Base-by-base conservation (phyloP, 108 stramenopile genomes). In the Stephanodiscus minutulus region DNA sequence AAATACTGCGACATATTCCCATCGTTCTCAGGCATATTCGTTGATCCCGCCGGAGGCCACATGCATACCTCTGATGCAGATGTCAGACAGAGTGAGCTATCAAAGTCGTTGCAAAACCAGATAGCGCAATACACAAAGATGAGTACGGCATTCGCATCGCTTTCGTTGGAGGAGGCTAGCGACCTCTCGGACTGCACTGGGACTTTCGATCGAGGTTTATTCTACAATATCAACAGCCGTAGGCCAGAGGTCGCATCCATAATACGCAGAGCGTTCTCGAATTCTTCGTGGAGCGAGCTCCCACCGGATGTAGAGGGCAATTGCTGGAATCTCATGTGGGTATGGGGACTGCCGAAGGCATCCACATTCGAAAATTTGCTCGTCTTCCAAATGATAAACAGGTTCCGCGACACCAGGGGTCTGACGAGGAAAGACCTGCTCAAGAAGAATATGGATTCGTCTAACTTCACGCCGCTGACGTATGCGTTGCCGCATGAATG, bases 401-500 rank as follows among this genome's bases (percentile, higher is more conserved):
- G 75, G 54, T 82, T 82, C 31, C 50, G 75, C 39, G 15, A 58
- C 3, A 73, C 81, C 11, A 63, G 64, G 35, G 70, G 70, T 50
- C 62, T 85, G 22, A 82, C 84, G n/a, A 78, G 81, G 37, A 85
- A 85, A 61, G 84, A 82, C 48, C 73, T 89, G 15, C 84, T 96
- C 50, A 88, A 88, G 64, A 86, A 86, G 59, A 89, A 92, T 54
- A 68, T 96, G 10, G 68, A 76, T 48, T 33, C 48, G 10, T 76
- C 68, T 44, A 63, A 84, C 44, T 80, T 95, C 37, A 82, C 91
- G 84, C 93, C 93, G 1, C 53, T 90, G 41, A 96, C 95, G 0
- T 96, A 85, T 79, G 77, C 89, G 1, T 58, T 96, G 21, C 95
- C 95, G 6, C 72, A 87, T 27, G 92, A 94, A 61, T 82, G 33